A percentile compares a stretch with the other conserved stretches of the same genome.
phyloP scores from a whole-genome alignment of 2,329 filamentous ascomycete genomes.

The Pseudogymnoascus sp. region DNA sequence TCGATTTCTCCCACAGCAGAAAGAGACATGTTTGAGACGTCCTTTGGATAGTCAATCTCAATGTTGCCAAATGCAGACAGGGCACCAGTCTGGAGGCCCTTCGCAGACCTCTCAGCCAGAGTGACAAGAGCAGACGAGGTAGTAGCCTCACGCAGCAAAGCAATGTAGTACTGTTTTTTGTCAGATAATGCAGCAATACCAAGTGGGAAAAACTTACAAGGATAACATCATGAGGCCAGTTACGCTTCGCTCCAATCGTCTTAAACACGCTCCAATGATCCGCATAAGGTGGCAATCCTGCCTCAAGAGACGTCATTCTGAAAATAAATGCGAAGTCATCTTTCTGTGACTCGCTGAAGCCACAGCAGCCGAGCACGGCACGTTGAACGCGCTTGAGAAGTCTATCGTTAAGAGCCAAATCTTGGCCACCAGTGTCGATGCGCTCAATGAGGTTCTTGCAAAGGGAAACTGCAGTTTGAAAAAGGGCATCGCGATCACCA shows the following conservation, averaged over 20 bases:
- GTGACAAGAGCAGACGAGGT: conserved; percentile 34
- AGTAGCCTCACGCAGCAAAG: conserved; percentile 46
- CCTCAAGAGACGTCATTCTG: conserved; percentile 32
- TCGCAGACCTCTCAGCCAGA: conserved; percentile 35
- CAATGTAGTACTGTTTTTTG: conserved; percentile 46
- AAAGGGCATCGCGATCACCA: conserved; percentile 46
- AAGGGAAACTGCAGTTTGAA: conserved; percentile 42
- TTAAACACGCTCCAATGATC: conserved; percentile 46
- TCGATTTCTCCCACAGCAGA: conserved; percentile 39
- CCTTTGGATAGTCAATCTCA: conserved; percentile 37
- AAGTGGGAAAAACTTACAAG: conserved; percentile 37
- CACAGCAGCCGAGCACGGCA: conserved; percentile 49
- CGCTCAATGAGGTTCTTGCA: conserved; percentile 38
- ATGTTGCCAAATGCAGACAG: conserved; percentile 42
- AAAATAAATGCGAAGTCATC: conserved; percentile 46
- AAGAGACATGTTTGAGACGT: conserved; percentile 39
- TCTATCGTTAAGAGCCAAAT: conserved; percentile 42
- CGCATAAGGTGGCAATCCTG: conserved; percentile 42
- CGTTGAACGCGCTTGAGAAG: conserved; percentile 46
- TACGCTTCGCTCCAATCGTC: conserved; percentile 42
- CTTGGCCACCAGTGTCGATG: conserved; percentile 34
- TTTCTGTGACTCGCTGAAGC: conserved; percentile 55
- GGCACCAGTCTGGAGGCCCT: conserved; percentile 14
- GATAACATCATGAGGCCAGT: conserved; percentile 43
- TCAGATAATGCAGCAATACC: not conserved